These are phyloP conservation scores for Lactuca sativa DNA, from an alignment of 129 eudicot genomes.

Conservation along the genomic window DNA sequence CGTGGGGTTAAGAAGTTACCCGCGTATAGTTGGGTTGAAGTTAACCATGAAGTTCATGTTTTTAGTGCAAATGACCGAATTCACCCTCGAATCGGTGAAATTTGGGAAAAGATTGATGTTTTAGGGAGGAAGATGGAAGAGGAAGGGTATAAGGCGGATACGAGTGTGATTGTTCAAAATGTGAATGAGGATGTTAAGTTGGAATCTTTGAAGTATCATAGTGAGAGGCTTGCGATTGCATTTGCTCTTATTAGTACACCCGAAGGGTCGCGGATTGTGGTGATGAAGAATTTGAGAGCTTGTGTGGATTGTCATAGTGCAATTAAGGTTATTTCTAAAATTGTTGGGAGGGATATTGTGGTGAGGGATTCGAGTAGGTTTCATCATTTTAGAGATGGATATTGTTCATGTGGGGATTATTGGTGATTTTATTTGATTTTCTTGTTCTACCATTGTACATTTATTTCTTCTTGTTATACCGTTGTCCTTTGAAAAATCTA, in stretches of 20 bases:
- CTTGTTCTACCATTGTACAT: too few species aligned
- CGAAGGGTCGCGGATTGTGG: constrained; percentile 64
- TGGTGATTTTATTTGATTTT: constrained; percentile 40
- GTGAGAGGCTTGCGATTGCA: constrained; percentile 75
- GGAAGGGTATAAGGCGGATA: constrained; percentile 77
- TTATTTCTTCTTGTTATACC: too few species aligned
- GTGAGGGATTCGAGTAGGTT: constrained; percentile 80
- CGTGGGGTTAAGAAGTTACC: constrained; percentile 68
- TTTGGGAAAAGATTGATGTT: constrained; percentile 49
- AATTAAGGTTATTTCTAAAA: constrained; percentile 66
- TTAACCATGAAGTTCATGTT: constrained; percentile 51
- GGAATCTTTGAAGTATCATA: constrained; percentile 74
- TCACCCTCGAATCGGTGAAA: constrained; percentile 55
- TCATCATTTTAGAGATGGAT: constrained; percentile 73
- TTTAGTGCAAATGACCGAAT: constrained; percentile 67
- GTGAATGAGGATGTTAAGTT: constrained; percentile 56
- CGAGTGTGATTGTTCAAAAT: constrained; percentile 69
- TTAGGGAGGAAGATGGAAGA: constrained; percentile 57
- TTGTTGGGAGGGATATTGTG: constrained; percentile 68
- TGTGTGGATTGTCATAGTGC: constrained; percentile 89
- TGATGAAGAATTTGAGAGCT: constrained; percentile 80
- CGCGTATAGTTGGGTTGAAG: constrained; percentile 87
- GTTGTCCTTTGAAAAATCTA: neutral
- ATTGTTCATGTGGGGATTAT: constrained; percentile 83
- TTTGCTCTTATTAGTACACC: constrained; percentile 69